Conservation (phyloP, 2,329 filamentous ascomycete genomes). For the Neopestalotiopsis rosae region DNA sequence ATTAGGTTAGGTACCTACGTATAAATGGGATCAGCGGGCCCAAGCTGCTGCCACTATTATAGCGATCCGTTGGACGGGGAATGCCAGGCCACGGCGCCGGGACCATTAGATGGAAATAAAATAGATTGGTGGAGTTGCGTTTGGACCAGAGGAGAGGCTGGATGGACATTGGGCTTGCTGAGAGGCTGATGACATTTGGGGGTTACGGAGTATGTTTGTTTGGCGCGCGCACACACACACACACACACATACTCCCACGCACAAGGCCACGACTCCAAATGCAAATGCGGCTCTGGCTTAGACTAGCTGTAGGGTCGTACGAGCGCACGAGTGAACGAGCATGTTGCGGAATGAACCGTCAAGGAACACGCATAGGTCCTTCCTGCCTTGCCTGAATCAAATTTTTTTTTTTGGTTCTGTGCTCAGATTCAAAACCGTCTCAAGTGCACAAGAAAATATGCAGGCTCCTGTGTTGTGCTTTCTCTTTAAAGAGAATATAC, state of each 20-base stretch:
- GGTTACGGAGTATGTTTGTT: background rate
- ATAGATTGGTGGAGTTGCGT: background rate
- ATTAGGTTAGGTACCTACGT: background rate
- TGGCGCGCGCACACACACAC: background rate
- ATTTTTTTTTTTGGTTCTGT: background rate
- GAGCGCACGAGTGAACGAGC: background rate
- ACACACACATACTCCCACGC: too few species aligned
- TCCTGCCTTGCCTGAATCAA: background rate
- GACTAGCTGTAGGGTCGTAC: background rate
- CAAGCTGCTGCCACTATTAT: background rate
- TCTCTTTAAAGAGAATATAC: too few species aligned
- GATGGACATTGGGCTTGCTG: too few species aligned
- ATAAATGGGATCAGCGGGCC: background rate
- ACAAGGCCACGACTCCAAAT: background rate
- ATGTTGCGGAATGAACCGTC: constrained; percentile 8
- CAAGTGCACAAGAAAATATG: background rate
- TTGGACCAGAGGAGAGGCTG: background rate
- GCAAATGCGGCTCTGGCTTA: constrained; percentile 11
- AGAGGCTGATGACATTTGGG: background rate
- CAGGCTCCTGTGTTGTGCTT: background rate
- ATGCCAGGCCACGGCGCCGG: background rate
- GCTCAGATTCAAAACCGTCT: constrained; percentile 3
- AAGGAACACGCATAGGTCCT: background rate
- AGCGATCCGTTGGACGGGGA: background rate
- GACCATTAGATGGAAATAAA: background rate